Percentiles rank a stretch among this genome's conserved stretches.
These are phyloP conservation scores for Fusarium decemcellulare DNA, from an alignment of 2,329 filamentous ascomycete species.

Conservation along the genomic window DNA sequence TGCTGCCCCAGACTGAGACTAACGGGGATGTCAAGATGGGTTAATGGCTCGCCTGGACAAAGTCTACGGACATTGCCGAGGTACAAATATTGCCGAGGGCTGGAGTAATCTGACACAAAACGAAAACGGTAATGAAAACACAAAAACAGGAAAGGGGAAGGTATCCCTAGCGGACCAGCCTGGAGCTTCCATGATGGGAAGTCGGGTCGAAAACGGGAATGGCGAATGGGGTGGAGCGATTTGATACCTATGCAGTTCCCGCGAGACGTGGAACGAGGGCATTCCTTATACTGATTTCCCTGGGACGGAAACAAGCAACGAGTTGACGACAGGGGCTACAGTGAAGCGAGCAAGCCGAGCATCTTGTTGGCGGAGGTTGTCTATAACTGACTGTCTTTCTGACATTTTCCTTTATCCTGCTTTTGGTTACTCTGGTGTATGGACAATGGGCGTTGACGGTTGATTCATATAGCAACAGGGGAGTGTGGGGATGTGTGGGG, in stretches of 20 bases:
- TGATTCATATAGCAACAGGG: constrained; percentile 31
- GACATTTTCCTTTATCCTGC: constrained; percentile 16
- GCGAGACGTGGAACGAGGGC: constrained; percentile 20
- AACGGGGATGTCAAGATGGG: constrained; percentile 49
- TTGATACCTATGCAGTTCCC: constrained; percentile 26
- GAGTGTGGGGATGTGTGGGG: constrained; percentile 16
- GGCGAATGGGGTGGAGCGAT: constrained; percentile 1
- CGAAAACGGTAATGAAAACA: constrained; percentile 21
- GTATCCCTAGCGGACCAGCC: not conserved
- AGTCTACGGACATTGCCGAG: no score
- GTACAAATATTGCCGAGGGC: not conserved
- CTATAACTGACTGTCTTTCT: constrained; percentile 20
- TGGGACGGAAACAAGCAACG: constrained; percentile 12
- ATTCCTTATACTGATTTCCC: constrained; percentile 12
- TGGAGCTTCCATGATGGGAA: constrained; percentile 7
- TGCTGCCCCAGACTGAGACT: constrained; percentile 40
- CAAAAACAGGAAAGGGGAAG: constrained; percentile 5
- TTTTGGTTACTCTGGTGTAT: constrained; percentile 7
- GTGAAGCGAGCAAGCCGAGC: not conserved
- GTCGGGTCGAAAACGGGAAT: constrained; percentile 2
- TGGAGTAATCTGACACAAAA: constrained; percentile 3
- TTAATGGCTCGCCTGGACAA: constrained; percentile 15
- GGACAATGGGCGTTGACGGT: constrained; percentile 28
- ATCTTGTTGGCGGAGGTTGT: constrained; percentile 5
- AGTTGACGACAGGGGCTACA: constrained; percentile 2